Base-by-base conservation (phyloP, 202 grass and related monocot species). In the Carex sylvatica region DNA sequence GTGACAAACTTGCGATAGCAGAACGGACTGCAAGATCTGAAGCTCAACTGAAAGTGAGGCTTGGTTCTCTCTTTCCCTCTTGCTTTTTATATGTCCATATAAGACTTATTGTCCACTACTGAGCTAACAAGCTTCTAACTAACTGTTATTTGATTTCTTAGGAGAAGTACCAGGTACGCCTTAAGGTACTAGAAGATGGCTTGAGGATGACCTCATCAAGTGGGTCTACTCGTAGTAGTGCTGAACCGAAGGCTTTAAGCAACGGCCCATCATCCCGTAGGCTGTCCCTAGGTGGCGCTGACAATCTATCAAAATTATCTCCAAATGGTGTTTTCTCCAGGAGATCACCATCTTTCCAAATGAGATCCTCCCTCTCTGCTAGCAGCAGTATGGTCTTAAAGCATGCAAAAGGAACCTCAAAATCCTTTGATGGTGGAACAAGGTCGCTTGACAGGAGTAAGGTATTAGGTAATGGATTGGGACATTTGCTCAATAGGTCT, bases 111-210 rank as follows among this genome's bases (percentile, higher is more conserved):
- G 20, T 62, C 18, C 51, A 35, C 38, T 65, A 85, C n/a, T 33
- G 36, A 56, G 47, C 56, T n/a, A 65, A 66, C 19, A 65, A 49
- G 80, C 28, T 68, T 9, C 15, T 78, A 40, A 67, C 49, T 74
- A 67, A 35, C 20, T 38, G 26, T 78, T n/a, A 63, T 80, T 84
- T 80, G 23, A 78, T 26, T 65, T 74, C 62, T 78, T 83, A 98
- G 96, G 96, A 98, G 51, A 98, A 98, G 78, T 93, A 85, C 70
- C 96, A 95, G 81, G 81, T 90, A 65, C 89, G 96, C n/a, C 78
- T 98, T 44, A 98, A 98, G 84, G 96, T 98, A 79, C 68, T 98
- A 82, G 96, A 98, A 95, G 92, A 93, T 68, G 91, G 96, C 58
- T 85, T 98, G 89, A 98, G 89, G 80, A 89, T 89, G 35, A 66